Evolutionary conservation across 1,139 yeast species (phyloP).

Genomic region (Lodderomyces oxycetoniae): DNA sequence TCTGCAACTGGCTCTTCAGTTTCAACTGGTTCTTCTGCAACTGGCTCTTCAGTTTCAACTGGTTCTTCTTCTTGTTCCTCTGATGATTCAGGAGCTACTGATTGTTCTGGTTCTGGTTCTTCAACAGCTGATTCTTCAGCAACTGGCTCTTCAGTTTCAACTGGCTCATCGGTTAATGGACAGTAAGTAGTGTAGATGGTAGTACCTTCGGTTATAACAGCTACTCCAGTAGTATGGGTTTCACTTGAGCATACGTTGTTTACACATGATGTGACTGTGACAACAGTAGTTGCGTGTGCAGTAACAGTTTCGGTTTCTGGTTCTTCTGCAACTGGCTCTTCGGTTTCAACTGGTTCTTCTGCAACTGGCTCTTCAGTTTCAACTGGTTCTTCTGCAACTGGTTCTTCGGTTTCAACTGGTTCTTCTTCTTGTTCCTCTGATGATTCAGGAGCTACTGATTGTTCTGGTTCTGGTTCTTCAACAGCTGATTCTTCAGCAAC

Average conservation of each 20-base stretch:
- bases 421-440: too few relatives aligned
- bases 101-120: background rate
- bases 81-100: conserved; percentile 1
- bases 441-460: conserved; percentile 1
- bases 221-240: conserved; percentile 35
- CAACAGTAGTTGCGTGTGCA: conserved; percentile 26
- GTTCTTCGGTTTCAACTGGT: too few relatives aligned
- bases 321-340: conserved; percentile 18
- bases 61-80: background rate
- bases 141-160: conserved; percentile 16
- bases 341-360: conserved; percentile 11
- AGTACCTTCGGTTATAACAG: conserved; percentile 26
- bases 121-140: conserved; percentile 14
- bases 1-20: background rate
- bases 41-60: background rate
- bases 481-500: conserved; percentile 19
- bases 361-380: too few relatives aligned
- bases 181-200: conserved; percentile 14
- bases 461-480: background rate
- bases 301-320: conserved; percentile 21
- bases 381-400: too few relatives aligned
- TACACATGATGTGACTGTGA: conserved; percentile 49
- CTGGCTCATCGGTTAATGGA: conserved; percentile 14
- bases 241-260: conserved; percentile 26
- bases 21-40: background rate